These are phyloP conservation scores for Cyberlindnera saturnus DNA, from an alignment of 805 yeast species.

Conservation along the genomic window DNA sequence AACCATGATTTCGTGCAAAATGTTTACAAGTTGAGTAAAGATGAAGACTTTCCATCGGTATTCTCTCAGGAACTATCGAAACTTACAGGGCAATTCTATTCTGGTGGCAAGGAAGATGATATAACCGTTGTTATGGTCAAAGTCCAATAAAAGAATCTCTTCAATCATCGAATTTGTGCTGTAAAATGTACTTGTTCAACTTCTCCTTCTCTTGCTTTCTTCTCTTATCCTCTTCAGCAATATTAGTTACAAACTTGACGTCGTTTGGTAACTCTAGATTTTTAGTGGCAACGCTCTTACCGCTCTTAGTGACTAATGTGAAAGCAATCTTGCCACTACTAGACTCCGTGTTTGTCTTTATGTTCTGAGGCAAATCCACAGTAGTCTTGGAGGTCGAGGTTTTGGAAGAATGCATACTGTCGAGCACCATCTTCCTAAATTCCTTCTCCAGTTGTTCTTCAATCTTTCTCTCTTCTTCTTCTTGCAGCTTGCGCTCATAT, in stretches of 20 bases:
- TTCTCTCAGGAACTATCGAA: conserved; percentile 74
- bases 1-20: conserved; percentile 54
- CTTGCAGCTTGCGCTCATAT: conserved; percentile 30
- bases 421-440: conserved; percentile 45
- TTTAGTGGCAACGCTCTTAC: conserved; percentile 39
- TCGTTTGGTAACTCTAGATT: conserved; percentile 47
- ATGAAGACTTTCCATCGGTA: conserved; percentile 72
- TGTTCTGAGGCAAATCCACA: conserved; percentile 14
- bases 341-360: conserved; percentile 1
- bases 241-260: conserved; percentile 47
- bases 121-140: conserved; percentile 75
- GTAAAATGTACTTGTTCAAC: conserved; percentile 49
- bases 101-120: conserved; percentile 96
- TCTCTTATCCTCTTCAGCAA: conserved; percentile 44
- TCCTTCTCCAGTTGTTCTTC: conserved; percentile 52
- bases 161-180: conserved; percentile 26
- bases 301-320: conserved; percentile 49
- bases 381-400: conserved; percentile 9
- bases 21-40: conserved; percentile 65
- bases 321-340: conserved; percentile 31
- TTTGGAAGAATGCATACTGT: conserved; percentile 35
- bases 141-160: conserved; percentile 8
- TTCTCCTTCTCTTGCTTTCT: conserved; percentile 47
- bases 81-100: conserved; percentile 59
- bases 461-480: conserved; percentile 39